phyloP scores from a whole-genome alignment of 257 asterid species.

The Mentha longifolia region DNA sequence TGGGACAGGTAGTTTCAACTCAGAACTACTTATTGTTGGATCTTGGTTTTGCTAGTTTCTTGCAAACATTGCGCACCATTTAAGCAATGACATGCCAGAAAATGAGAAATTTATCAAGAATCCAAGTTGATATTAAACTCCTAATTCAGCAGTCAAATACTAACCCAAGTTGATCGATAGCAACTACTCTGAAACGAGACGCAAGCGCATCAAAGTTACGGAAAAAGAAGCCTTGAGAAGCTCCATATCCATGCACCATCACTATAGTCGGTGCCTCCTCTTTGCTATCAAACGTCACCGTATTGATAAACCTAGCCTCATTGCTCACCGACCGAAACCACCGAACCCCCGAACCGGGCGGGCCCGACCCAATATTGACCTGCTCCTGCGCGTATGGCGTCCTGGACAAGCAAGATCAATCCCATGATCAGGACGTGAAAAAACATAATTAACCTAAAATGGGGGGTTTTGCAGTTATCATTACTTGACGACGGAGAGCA shows the following conservation, averaged over 20 bases:
- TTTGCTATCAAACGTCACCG: slow-evolving; percentile 83
- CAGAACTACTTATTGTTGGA: not conserved
- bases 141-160: no score
- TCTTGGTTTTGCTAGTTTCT: not conserved
- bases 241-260: slow-evolving; percentile 97
- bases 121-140: no score
- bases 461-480: slow-evolving; percentile 11
- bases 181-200: slow-evolving; percentile 73
- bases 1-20: not conserved
- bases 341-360: slow-evolving; percentile 86
- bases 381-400: slow-evolving; percentile 77
- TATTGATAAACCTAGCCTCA: slow-evolving; percentile 83
- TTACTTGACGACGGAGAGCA: slow-evolving; percentile 73
- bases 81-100: not conserved
- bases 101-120: not conserved
- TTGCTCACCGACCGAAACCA: slow-evolving; percentile 93
- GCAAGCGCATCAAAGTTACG: slow-evolving; percentile 93
- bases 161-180: slow-evolving; percentile 97
- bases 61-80: not conserved
- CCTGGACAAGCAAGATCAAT: slow-evolving; percentile 43
- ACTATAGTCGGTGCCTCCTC: slow-evolving; percentile 93
- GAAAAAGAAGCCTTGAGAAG: slow-evolving; percentile 98
- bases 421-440: not conserved
- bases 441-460: slow-evolving; percentile 3
- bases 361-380: slow-evolving; percentile 87